Percentiles rank a stretch among this genome's conserved stretches.
These are phyloP conservation scores for Vararia minispora DNA, from an alignment of 768 basidiomycete genomes.

Conservation along the genomic window DNA sequence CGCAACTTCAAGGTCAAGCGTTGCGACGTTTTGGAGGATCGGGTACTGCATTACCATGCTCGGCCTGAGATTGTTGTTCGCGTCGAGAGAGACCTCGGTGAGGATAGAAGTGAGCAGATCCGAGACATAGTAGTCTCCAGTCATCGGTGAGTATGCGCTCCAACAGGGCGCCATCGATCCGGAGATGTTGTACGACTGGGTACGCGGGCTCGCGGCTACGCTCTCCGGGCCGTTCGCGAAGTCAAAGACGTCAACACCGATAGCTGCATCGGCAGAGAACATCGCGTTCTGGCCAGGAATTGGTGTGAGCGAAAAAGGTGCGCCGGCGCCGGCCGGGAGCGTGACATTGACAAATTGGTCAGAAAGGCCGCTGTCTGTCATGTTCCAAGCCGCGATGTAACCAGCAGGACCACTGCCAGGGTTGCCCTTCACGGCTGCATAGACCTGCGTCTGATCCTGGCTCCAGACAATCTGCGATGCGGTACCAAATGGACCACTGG, in stretches of 20 bases:
- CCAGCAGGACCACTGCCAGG: slow-evolving; percentile 35
- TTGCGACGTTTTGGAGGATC: slow-evolving; percentile 11
- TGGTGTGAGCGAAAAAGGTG: slow-evolving; percentile 37
- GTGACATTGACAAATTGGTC: slow-evolving; percentile 25
- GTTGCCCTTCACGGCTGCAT: slow-evolving; percentile 38
- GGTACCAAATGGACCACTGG: slow-evolving; percentile 36
- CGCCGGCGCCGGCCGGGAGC: slow-evolving; percentile 29
- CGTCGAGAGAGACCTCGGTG: slow-evolving; percentile 37
- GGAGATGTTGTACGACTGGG: slow-evolving; percentile 14
- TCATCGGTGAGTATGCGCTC: slow-evolving; percentile 19
- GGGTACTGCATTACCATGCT: slow-evolving; percentile 27
- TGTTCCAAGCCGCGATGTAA: slow-evolving; percentile 40
- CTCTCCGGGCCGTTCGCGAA: slow-evolving; percentile 20
- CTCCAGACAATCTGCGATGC: slow-evolving; percentile 36
- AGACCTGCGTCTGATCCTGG: slow-evolving; percentile 31
- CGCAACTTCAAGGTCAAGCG: slow-evolving; percentile 22
- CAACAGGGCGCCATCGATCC: slow-evolving; percentile 23
- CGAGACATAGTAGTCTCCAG: slow-evolving; percentile 22
- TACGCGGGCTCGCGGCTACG: slow-evolving; percentile 12
- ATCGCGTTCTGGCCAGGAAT: slow-evolving; percentile 21
- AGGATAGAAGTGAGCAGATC: slow-evolving; percentile 19
- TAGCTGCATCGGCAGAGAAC: slow-evolving; percentile 19
- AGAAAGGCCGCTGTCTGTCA: slow-evolving; percentile 34
- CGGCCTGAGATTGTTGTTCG: slow-evolving; percentile 30
- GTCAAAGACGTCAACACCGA: slow-evolving; percentile 22